Evolutionary conservation across 257 asterid species (phyloP).

Genomic region (Solanum tarapatanum): DNA sequence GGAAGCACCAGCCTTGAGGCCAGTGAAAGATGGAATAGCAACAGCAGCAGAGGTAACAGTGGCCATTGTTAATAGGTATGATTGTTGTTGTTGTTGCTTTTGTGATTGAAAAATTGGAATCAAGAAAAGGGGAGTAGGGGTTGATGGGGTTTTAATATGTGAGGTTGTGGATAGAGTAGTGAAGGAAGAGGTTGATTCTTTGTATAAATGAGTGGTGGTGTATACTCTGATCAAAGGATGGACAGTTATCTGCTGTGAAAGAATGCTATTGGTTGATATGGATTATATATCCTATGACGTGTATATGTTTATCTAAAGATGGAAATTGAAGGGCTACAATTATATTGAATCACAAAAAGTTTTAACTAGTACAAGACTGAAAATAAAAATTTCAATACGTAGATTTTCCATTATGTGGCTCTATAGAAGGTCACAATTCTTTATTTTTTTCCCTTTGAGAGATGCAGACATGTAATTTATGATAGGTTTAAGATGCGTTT

Average conservation of each 20-base stretch:
- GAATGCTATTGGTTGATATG: conserved; percentile 22
- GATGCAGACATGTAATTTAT: neutral
- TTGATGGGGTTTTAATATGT: conserved; percentile 20
- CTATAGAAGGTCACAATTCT: neutral
- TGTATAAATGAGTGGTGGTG: conserved; percentile 35
- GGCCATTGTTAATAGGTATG: conserved; percentile 30
- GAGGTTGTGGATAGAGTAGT: neutral
- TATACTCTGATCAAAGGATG: conserved; percentile 1
- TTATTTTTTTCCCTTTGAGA: neutral
- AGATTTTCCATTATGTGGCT: neutral
- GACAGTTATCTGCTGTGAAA: conserved; percentile 13
- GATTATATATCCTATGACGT: conserved; percentile 28
- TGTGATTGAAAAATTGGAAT: neutral
- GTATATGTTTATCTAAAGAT: conserved; percentile 20
- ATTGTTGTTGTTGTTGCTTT: neutral
- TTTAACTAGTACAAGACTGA: neutral
- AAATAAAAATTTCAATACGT: neutral
- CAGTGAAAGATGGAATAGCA: conserved; percentile 63
- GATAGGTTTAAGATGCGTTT: neutral
- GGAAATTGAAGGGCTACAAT: neutral
- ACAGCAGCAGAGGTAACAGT: conserved; percentile 59
- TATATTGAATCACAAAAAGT: neutral
- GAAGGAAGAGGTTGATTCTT: neutral
- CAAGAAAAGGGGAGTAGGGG: conserved; percentile 14
- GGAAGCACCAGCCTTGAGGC: conserved; percentile 34